phyloP scores from a whole-genome alignment of 305 asterid species.

The Petunia hybrid region DNA sequence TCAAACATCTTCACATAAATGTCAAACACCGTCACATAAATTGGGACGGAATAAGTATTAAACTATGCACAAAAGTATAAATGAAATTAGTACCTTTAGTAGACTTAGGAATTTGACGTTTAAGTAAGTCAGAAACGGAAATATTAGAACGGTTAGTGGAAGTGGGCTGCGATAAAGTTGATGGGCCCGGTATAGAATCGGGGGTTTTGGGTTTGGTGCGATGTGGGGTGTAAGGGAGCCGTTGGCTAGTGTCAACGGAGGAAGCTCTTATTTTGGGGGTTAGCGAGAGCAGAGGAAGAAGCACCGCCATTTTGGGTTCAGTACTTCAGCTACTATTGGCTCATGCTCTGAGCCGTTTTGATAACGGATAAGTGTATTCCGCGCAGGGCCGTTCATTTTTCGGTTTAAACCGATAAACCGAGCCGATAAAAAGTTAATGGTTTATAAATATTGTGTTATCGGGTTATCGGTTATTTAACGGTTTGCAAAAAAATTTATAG shows the following conservation, averaged over 20 bases:
- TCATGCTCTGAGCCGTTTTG: not conserved
- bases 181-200: constrained; percentile 40
- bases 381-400: no score
- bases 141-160: constrained; percentile 41
- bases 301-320: constrained; percentile 52
- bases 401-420: no score
- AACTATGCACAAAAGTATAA: not conserved
- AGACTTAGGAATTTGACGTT: constrained; percentile 51
- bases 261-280: constrained; percentile 54
- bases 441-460: no score
- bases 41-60: not conserved
- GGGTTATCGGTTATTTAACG: no score
- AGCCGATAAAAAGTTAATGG: no score
- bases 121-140: constrained; percentile 72
- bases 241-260: constrained; percentile 71
- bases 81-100: constrained; percentile 40
- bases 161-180: constrained; percentile 39
- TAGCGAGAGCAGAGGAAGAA: constrained; percentile 47
- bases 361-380: constrained; percentile 18
- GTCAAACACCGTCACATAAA: not conserved
- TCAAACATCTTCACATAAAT: no score
- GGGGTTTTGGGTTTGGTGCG: constrained; percentile 67
- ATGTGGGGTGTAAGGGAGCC: constrained; percentile 76
- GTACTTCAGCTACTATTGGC: not conserved
- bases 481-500: no score